Evolutionary conservation across 2,329 filamentous ascomycete species (phyloP).

Genomic region (Aciculosporium take): DNA sequence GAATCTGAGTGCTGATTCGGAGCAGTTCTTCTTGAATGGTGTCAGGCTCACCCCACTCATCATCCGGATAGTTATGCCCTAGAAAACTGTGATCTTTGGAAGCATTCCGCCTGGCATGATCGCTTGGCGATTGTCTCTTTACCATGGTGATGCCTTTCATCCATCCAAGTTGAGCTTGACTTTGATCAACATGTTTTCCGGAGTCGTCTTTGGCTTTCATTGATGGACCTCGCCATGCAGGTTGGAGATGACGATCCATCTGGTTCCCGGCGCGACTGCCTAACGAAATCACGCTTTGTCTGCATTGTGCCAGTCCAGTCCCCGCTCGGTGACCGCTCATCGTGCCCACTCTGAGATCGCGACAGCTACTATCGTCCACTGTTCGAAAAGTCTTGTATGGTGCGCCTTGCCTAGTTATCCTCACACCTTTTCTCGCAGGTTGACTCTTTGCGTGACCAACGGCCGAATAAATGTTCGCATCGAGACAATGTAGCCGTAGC

Average conservation of each 20-base stretch:
- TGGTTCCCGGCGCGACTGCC: slow-evolving; percentile 25
- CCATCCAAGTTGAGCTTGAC: slow-evolving; percentile 49
- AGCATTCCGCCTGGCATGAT: slow-evolving; percentile 27
- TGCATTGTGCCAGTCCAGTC: slow-evolving; percentile 26
- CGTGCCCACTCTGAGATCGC: slow-evolving; percentile 44
- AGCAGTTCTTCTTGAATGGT: slow-evolving; percentile 51
- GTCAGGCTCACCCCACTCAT: slow-evolving; percentile 47
- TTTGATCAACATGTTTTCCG: slow-evolving; percentile 29
- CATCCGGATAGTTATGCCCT: slow-evolving; percentile 35
- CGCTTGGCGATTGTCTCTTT: slow-evolving; percentile 33
- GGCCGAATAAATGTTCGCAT: slow-evolving; percentile 46
- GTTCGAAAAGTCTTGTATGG: slow-evolving; percentile 75
- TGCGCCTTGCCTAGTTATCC: slow-evolving; percentile 69
- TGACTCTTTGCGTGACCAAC: slow-evolving; percentile 63
- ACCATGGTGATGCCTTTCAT: slow-evolving; percentile 56
- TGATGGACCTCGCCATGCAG: slow-evolving; percentile 40
- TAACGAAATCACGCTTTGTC: slow-evolving; percentile 29
- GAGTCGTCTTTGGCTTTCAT: slow-evolving; percentile 41
- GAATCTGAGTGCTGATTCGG: slow-evolving; percentile 45
- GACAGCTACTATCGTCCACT: slow-evolving; percentile 42
- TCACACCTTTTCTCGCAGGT: slow-evolving; percentile 48
- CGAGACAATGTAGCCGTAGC: slow-evolving; percentile 62
- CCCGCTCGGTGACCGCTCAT: slow-evolving; percentile 45
- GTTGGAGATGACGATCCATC: slow-evolving; percentile 16
- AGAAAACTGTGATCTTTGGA: slow-evolving; percentile 39